Conservation (phyloP, 176 grass and related monocot species). For the Lolium perenne region DNA sequence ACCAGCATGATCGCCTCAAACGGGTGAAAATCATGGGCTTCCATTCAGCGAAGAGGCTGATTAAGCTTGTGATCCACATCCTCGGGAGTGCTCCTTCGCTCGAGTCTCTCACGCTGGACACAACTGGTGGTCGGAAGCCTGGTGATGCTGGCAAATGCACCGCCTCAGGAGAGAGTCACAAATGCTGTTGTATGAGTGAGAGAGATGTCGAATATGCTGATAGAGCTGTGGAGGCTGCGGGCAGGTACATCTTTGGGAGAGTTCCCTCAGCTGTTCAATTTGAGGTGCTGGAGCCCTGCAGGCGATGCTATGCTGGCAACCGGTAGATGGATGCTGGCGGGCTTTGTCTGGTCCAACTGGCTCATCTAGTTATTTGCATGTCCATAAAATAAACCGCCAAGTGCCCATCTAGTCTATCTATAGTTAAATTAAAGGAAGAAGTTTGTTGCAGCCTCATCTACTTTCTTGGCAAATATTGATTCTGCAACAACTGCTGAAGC, state of each 20-base stretch:
- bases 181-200: not conserved
- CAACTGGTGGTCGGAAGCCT: not conserved
- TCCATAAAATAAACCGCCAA: not conserved
- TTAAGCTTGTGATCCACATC: not conserved
- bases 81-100: not conserved
- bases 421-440: too few relatives aligned
- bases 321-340: too few relatives aligned
- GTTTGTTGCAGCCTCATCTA: too few relatives aligned
- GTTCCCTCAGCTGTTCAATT: not conserved
- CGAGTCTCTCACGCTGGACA: not conserved
- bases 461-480: too few relatives aligned
- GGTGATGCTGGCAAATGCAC: not conserved
- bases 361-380: too few relatives aligned
- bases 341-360: too few relatives aligned
- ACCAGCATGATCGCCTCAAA: not conserved
- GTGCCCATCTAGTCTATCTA: too few relatives aligned
- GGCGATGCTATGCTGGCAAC: not conserved
- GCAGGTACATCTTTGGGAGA: not conserved
- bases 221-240: not conserved
- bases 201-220: not conserved
- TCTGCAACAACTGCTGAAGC: too few relatives aligned
- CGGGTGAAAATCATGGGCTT: not conserved
- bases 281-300: not conserved
- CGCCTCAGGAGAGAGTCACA: not conserved
- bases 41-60: not conserved